Conservation (phyloP, 176 grass and related monocot genomes). For the Tillandsia fasciculata region DNA sequence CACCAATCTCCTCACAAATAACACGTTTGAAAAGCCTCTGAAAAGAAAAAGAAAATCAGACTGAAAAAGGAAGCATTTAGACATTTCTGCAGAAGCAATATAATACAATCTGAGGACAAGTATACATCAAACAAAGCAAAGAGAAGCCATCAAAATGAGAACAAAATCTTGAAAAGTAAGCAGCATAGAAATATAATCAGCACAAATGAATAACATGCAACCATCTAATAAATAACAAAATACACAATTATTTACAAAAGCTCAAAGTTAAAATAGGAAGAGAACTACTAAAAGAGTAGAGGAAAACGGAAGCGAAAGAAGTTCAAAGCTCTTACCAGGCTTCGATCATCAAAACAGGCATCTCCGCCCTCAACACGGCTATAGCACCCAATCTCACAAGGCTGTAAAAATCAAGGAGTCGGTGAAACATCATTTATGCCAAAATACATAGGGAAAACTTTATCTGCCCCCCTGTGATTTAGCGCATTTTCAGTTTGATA, state of each 20-base stretch:
- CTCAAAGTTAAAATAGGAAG: not conserved
- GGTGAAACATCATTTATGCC: not conserved
- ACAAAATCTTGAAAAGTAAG: not conserved
- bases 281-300: slow-evolving; percentile 4
- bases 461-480: too few relatives aligned
- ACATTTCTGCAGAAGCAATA: too few relatives aligned
- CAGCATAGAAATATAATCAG: not conserved
- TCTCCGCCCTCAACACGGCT: slow-evolving; percentile 74
- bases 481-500: too few relatives aligned
- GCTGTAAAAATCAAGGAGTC: slow-evolving; percentile 45
- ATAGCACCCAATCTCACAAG: slow-evolving; percentile 80
- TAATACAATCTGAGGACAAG: not conserved
- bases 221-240: slow-evolving; percentile 5
- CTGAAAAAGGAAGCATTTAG: not conserved
- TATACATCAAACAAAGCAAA: slow-evolving; percentile 3
- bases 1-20: slow-evolving; percentile 64
- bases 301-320: slow-evolving; percentile 17
- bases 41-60: slow-evolving; percentile 22
- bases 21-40: slow-evolving; percentile 96
- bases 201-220: slow-evolving; percentile 5
- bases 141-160: not conserved
- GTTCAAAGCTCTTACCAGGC: slow-evolving; percentile 52
- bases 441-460: too few relatives aligned
- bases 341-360: slow-evolving; percentile 87
- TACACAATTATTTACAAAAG: not conserved